Evolutionary conservation across 176 grass and related monocot genomes (phyloP).

Genomic region (Aegilops speltoides): DNA sequence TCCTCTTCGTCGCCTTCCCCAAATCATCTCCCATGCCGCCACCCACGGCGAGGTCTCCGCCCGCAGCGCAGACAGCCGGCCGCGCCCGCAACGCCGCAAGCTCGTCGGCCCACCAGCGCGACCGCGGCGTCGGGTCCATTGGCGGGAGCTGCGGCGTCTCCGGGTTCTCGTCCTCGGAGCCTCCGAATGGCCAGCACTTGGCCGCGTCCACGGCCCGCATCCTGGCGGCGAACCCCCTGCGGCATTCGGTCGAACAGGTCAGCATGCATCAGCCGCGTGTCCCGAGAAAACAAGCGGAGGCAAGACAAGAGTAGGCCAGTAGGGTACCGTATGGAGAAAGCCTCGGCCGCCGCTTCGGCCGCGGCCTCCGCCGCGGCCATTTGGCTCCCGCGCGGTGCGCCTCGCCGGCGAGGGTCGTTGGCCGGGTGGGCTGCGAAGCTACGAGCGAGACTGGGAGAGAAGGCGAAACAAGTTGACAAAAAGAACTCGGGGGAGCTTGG

Average conservation of each 20-base stretch:
- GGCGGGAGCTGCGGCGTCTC: conserved; percentile 23
- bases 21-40: not conserved
- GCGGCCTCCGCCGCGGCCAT: conserved; percentile 25
- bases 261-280: not conserved
- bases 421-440: not conserved
- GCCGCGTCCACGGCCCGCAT: conserved; percentile 42
- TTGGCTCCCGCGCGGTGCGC: not conserved
- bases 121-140: conserved; percentile 26
- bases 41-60: not conserved
- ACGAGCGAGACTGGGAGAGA: not conserved
- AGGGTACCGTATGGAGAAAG: conserved; percentile 51
- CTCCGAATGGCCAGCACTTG: conserved; percentile 36
- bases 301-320: not conserved
- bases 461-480: not conserved
- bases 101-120: conserved; percentile 51
- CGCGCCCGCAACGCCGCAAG: conserved; percentile 13
- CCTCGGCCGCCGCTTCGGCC: not conserved
- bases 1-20: conserved; percentile 36
- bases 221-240: conserved; percentile 39
- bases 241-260: conserved; percentile 10
- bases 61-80: not conserved
- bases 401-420: conserved; percentile 14
- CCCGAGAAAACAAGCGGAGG: not conserved
- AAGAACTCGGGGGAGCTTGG: not conserved
- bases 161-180: not conserved